Percentiles rank a stretch among this genome's conserved stretches.
Evolutionary conservation across 345 rosid species (phyloP).

Genomic region (Syzygium aqueum): DNA sequence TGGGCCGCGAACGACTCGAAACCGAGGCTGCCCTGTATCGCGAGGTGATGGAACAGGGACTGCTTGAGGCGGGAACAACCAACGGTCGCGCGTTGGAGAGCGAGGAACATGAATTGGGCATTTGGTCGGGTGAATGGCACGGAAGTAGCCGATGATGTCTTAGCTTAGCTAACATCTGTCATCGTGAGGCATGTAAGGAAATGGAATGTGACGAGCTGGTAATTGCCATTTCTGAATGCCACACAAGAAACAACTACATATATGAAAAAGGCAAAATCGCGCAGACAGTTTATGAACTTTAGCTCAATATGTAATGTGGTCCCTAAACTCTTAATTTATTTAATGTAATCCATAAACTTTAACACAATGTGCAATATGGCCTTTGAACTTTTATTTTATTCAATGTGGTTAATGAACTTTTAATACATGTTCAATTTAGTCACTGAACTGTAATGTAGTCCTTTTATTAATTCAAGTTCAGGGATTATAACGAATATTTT

Average conservation of each 20-base stretch:
- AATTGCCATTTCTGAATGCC: background rate
- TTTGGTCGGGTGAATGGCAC: background rate
- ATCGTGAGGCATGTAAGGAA: background rate
- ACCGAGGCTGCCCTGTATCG: background rate
- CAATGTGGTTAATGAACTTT: too few relatives aligned
- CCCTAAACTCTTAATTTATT: too few relatives aligned
- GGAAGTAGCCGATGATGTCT: background rate
- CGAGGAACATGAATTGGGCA: background rate
- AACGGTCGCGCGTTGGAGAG: constrained; percentile 2
- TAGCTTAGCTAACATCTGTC: background rate
- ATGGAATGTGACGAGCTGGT: background rate
- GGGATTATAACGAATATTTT: too few relatives aligned
- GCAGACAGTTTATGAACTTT: too few relatives aligned
- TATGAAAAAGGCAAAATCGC: too few relatives aligned
- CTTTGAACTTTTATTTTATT: too few relatives aligned
- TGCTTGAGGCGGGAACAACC: constrained; percentile 1
- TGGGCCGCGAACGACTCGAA: background rate
- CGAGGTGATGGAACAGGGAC: background rate
- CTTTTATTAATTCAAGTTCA: too few relatives aligned
- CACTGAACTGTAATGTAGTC: too few relatives aligned
- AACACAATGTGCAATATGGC: too few relatives aligned
- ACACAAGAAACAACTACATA: background rate
- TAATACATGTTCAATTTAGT: too few relatives aligned
- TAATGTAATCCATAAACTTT: too few relatives aligned
- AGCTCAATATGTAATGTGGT: too few relatives aligned